Conservation (phyloP, 352 stramenopile genomes). For the Pythium rhizo-oryzae region DNA sequence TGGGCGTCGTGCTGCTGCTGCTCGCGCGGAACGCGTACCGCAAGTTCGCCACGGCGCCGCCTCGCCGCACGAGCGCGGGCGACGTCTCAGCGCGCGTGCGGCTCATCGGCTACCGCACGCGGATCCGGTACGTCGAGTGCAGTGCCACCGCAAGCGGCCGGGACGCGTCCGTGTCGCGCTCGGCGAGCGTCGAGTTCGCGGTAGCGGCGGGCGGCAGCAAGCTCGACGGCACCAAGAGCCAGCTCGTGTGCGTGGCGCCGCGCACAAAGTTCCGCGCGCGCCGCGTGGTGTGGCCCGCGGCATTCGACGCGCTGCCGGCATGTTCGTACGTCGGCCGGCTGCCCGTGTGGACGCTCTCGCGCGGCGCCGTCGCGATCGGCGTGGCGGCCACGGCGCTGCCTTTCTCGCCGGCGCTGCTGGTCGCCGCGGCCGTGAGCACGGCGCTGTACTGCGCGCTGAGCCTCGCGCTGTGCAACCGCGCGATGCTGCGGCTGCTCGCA, state of each 20-base stretch:
- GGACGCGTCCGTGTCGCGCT: no score
- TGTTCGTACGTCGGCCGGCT: background rate
- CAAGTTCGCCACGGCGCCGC: background rate
- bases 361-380: background rate
- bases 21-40: slow-evolving; percentile 31
- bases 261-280: background rate
- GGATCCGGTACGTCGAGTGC: background rate
- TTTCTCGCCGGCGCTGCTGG: background rate
- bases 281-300: background rate
- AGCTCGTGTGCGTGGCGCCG: background rate
- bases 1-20: slow-evolving; percentile 10
- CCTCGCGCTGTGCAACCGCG: slow-evolving; percentile 19
- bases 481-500: slow-evolving; percentile 16
- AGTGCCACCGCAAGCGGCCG: no score
- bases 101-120: background rate
- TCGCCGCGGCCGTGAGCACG: background rate
- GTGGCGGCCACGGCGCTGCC: background rate
- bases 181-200: no score
- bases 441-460: background rate
- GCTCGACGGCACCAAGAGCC: background rate
- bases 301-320: background rate
- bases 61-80: background rate
- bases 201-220: background rate
- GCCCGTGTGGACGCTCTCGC: background rate
- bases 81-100: background rate